Conservation (phyloP, 1,284 basidiomycete species). For the Malassezia nana region DNA sequence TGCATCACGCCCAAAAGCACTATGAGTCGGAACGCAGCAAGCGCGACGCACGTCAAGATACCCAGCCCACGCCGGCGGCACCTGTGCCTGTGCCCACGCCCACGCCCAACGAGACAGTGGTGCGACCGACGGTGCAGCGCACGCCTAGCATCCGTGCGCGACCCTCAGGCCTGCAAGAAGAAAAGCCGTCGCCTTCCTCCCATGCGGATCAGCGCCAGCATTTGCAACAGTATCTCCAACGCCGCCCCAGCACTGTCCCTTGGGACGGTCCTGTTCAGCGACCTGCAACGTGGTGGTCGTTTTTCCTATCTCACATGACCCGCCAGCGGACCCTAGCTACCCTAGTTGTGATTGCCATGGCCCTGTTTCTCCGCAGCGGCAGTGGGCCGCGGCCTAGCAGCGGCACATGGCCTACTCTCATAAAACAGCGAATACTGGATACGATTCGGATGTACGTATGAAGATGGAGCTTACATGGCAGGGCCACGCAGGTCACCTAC, state of each 20-base stretch:
- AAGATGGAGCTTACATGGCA: not conserved
- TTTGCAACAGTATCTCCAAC: not conserved
- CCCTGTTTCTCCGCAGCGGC: not conserved
- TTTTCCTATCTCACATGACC: not conserved
- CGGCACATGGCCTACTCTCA: not conserved
- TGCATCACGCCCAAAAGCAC: slow-evolving; percentile 17
- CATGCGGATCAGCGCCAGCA: not conserved
- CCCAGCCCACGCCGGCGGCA: slow-evolving; percentile 1
- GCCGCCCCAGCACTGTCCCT: not conserved
- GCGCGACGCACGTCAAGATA: slow-evolving; percentile 16
- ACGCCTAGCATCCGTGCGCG: slow-evolving; percentile 4
- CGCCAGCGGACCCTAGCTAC: not conserved
- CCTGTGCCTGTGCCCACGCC: not conserved
- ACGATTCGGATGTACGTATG: slow-evolving; percentile 16
- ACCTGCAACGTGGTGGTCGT: not conserved
- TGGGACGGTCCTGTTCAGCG: not conserved
- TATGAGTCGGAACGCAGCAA: slow-evolving; percentile 13
- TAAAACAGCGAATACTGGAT: slow-evolving; percentile 7
- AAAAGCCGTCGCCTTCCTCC: not conserved
- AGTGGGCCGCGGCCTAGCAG: not conserved
- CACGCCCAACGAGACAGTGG: not conserved
- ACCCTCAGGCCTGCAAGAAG: not conserved
- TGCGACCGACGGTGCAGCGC: slow-evolving; percentile 6
- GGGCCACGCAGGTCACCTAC: slow-evolving; percentile 18
- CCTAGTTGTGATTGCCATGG: not conserved